Evolutionary conservation across 2,329 filamentous ascomycete species (phyloP).

Genomic region (Verticillium albo-atrum): DNA sequence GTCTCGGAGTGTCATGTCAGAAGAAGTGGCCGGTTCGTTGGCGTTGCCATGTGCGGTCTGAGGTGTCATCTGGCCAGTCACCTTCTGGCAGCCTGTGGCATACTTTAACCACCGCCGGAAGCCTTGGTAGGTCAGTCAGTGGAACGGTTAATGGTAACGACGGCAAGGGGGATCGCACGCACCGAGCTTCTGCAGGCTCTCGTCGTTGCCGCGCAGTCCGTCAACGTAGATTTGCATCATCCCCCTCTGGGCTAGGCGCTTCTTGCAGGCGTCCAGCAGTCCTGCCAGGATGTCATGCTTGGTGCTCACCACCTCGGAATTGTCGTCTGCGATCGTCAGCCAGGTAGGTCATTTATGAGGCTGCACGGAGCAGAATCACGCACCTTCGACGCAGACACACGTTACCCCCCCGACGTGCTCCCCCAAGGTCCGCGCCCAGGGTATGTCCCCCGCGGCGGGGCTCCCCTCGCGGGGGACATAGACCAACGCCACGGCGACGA

Average conservation of each 20-base stretch:
- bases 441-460: conserved; percentile 44
- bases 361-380: conserved; percentile 17
- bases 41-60: background rate
- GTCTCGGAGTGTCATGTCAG: background rate
- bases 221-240: conserved; percentile 54
- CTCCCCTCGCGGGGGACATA: conserved; percentile 45
- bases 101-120: conserved; percentile 57
- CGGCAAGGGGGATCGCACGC: conserved; percentile 19
- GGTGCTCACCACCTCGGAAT: conserved; percentile 35
- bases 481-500: conserved; percentile 51
- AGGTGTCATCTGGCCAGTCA: conserved; percentile 3
- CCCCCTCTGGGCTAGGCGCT: conserved; percentile 39
- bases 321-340: conserved; percentile 30
- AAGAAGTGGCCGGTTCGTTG: background rate
- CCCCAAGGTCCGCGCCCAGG: conserved; percentile 49
- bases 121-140: conserved; percentile 28
- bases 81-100: conserved; percentile 47
- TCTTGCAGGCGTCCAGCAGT: conserved; percentile 48
- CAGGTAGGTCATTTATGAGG: background rate
- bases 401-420: conserved; percentile 51
- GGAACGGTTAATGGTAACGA: background rate
- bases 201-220: conserved; percentile 44
- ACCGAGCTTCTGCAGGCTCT: conserved; percentile 49
- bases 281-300: conserved; percentile 47
- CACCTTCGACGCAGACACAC: conserved; percentile 56